Conservation (phyloP, 306 rosid genomes). For the Lablab purpureus region DNA sequence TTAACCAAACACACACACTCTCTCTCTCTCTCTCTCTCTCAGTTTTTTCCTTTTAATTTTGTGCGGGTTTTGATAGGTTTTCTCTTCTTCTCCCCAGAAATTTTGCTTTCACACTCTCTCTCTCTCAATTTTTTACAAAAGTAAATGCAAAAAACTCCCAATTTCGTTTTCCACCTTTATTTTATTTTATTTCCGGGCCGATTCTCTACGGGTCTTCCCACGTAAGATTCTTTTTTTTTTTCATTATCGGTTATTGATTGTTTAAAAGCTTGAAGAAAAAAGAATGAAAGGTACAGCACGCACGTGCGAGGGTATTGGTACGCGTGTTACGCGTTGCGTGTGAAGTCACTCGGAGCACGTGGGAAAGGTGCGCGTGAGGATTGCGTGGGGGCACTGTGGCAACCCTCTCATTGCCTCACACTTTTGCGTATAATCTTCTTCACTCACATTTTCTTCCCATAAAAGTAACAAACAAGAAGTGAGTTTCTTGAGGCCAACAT, state of each 20-base stretch:
- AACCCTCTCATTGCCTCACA: conserved; percentile 4
- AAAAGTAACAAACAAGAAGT: not conserved
- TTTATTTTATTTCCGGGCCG: conserved; percentile 26
- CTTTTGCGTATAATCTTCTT: conserved; percentile 11
- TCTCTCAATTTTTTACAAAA: conserved; percentile 27
- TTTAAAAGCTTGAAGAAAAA: not conserved
- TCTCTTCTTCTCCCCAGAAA: conserved; percentile 24
- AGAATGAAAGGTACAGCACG: conserved; percentile 29
- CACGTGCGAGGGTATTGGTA: conserved; percentile 31
- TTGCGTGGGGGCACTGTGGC: conserved; percentile 39
- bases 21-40: not conserved
- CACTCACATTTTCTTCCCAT: conserved; percentile 8
- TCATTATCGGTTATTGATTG: not conserved
- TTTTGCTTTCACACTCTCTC: conserved; percentile 38
- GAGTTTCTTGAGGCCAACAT: not conserved
- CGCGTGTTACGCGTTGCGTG: conserved; percentile 39
- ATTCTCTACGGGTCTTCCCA: conserved; percentile 37
- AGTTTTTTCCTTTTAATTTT: conserved; percentile 20
- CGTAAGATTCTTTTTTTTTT: conserved; percentile 11
- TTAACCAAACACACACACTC: conserved; percentile 16
- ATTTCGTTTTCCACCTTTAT: not conserved
- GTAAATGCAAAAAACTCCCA: conserved; percentile 37
- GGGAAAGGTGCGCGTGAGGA: conserved; percentile 41
- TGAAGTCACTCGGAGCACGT: conserved; percentile 9
- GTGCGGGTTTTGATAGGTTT: conserved; percentile 20